These are phyloP conservation scores for Strigomonas galati DNA, from an alignment of 208 protist species.

Conservation along the genomic window DNA sequence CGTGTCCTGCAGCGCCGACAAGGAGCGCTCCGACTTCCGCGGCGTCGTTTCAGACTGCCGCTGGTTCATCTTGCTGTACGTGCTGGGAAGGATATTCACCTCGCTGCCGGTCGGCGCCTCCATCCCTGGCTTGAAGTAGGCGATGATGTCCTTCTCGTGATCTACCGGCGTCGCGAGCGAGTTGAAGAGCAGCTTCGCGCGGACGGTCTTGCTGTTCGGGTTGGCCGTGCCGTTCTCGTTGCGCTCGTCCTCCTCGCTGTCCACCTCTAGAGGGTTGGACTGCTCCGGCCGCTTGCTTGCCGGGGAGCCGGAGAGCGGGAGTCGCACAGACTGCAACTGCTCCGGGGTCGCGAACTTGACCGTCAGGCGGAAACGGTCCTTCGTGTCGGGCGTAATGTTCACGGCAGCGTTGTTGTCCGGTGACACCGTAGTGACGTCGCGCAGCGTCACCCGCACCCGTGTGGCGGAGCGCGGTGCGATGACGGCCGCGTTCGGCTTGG, in stretches of 20 bases:
- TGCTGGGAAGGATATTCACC: constrained; percentile 39
- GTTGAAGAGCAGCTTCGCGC: constrained; percentile 12
- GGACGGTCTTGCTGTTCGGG: neutral
- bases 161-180: neutral
- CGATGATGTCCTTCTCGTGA: constrained; percentile 42
- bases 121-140: constrained; percentile 31
- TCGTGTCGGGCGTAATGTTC: constrained; percentile 29
- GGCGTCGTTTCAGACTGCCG: neutral
- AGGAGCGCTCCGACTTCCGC: neutral
- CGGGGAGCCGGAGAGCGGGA: neutral
- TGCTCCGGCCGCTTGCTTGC: constrained; percentile 5
- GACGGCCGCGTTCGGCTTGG: constrained; percentile 52
- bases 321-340: neutral
- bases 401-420: constrained; percentile 6
- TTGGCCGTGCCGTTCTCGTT: neutral
- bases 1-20: neutral
- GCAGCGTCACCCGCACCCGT: constrained; percentile 53
- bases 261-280: constrained; percentile 6
- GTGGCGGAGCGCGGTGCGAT: constrained; percentile 42
- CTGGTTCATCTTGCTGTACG: constrained; percentile 26
- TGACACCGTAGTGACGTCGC: constrained; percentile 21
- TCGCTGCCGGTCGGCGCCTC: constrained; percentile 29
- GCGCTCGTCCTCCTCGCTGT: constrained; percentile 7
- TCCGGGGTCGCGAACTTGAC: constrained; percentile 21
- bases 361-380: constrained; percentile 49